Evolutionary conservation across 2,329 filamentous ascomycete genomes (phyloP).

Genomic region (Helotiales sp.): DNA sequence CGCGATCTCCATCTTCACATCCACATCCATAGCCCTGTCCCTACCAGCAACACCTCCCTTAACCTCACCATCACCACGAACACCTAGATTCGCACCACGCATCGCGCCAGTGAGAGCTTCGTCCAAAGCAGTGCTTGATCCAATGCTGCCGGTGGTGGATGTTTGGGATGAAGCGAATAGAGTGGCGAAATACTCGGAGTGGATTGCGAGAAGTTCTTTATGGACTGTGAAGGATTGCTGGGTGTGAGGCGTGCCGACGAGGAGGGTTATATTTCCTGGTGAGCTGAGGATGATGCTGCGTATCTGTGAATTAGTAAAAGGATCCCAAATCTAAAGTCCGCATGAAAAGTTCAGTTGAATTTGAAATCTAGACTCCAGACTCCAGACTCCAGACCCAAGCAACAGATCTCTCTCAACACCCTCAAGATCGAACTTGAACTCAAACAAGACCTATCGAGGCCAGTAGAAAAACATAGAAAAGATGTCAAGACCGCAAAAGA

Average conservation of each 20-base stretch:
- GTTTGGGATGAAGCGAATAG: not conserved
- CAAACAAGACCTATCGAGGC: too few species aligned
- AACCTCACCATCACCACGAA: not conserved
- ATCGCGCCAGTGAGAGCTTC: not conserved
- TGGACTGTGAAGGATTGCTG: not conserved
- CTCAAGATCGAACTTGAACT: too few species aligned
- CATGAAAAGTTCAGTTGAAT: too few species aligned
- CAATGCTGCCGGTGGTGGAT: not conserved
- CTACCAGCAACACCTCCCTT: not conserved
- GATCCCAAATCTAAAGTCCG: too few species aligned
- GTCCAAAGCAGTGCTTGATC: not conserved
- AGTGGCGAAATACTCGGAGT: slow-evolving; percentile 1
- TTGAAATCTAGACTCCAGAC: too few species aligned
- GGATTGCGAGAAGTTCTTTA: not conserved
- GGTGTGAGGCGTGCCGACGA: not conserved
- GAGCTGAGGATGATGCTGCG: not conserved
- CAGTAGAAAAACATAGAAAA: not conserved
- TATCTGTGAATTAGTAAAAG: not conserved
- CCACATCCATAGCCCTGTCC: not conserved
- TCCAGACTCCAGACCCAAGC: too few species aligned
- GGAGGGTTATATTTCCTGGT: not conserved
- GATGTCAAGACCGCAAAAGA: not conserved
- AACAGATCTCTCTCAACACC: too few species aligned
- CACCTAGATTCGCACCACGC: not conserved
- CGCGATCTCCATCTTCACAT: not conserved